Conservation (phyloP, 208 protist genomes). For the Naegleria gruberi region DNA sequence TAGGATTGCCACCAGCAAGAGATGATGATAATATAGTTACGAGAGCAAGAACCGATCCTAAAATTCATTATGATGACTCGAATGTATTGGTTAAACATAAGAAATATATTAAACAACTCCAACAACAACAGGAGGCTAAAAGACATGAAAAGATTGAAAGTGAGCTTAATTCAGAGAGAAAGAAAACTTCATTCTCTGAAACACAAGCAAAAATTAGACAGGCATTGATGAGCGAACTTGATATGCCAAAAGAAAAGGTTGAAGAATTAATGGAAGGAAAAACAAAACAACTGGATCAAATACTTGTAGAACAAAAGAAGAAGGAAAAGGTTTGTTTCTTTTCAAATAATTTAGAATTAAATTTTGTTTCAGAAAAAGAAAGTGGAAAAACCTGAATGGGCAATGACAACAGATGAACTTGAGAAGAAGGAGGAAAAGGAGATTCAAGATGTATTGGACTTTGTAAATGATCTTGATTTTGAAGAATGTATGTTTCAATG, state of each 20-base stretch:
- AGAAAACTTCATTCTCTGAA: neutral
- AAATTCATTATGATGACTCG: neutral
- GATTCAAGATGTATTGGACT: neutral
- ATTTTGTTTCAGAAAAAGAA: neutral
- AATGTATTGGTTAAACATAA: neutral
- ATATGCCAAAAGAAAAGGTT: neutral
- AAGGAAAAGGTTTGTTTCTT: neutral
- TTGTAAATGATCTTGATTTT: neutral
- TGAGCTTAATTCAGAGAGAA: neutral
- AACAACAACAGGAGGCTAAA: neutral
- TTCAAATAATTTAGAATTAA: neutral
- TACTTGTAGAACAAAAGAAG: neutral
- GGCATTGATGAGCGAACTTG: neutral
- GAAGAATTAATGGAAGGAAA: neutral
- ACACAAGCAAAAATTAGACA: neutral
- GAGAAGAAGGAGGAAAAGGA: neutral
- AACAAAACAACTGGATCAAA: neutral
- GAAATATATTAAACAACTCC: neutral
- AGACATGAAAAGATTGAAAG: neutral
- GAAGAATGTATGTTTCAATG: neutral
- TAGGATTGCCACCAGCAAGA: neutral
- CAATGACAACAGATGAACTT: neutral
- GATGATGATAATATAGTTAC: neutral
- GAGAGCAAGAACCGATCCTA: neutral
- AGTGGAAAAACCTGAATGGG: neutral